phyloP scores from a whole-genome alignment of 345 rosid genomes.

The Melaleuca quinquenervia region DNA sequence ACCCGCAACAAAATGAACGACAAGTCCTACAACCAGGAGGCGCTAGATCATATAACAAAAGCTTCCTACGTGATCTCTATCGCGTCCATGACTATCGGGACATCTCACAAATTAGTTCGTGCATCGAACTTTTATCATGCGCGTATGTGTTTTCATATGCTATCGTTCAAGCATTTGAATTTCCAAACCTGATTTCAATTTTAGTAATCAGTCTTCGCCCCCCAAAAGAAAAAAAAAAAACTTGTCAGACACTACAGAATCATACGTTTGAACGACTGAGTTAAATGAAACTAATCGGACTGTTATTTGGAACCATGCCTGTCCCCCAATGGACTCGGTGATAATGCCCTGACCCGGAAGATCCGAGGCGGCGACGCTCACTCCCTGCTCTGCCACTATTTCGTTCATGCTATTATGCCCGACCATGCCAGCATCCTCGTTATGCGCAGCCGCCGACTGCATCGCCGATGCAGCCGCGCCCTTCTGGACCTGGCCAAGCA shows the following conservation, averaged over 20 bases:
- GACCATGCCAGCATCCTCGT: slow-evolving; percentile 12
- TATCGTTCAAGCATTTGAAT: too few relatives aligned
- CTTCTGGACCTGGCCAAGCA: slow-evolving; percentile 9
- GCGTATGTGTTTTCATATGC: too few relatives aligned
- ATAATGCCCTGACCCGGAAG: not conserved
- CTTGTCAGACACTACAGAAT: too few relatives aligned
- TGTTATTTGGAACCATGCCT: not conserved
- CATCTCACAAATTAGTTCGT: not conserved
- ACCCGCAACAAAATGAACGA: not conserved
- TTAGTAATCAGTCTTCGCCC: too few relatives aligned
- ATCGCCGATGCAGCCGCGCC: slow-evolving; percentile 3
- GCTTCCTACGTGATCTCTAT: not conserved
- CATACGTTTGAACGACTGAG: too few relatives aligned
- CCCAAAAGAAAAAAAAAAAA: too few relatives aligned
- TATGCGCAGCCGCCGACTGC: slow-evolving; percentile 22
- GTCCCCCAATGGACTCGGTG: not conserved
- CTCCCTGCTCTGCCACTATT: slow-evolving; percentile 6
- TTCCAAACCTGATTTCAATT: too few relatives aligned
- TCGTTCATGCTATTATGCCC: slow-evolving; percentile 3
- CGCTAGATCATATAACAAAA: not conserved
- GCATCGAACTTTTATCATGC: not conserved
- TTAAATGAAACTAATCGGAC: not conserved
- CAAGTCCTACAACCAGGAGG: not conserved
- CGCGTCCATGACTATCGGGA: not conserved
- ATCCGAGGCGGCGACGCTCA: slow-evolving; percentile 5